Percentiles rank a stretch among this genome's conserved stretches.
These are phyloP conservation scores for Exophiala alcalophila DNA, from an alignment of 2,329 filamentous ascomycete species.

Conservation along the genomic window DNA sequence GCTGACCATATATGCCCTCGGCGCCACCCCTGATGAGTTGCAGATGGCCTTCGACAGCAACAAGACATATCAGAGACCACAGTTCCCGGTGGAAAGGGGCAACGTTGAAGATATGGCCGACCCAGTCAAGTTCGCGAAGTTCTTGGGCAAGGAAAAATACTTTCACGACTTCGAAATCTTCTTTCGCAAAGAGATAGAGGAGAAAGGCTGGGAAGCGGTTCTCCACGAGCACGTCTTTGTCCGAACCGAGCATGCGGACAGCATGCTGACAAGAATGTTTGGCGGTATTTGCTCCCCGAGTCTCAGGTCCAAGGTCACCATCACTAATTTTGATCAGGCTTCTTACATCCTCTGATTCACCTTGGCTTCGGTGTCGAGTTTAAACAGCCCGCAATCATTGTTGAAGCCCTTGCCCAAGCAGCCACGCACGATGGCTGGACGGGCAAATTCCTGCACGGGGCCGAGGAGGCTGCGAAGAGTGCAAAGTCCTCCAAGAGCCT, in stretches of 20 bases:
- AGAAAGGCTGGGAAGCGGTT: constrained; percentile 55
- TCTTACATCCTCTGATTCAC: constrained; percentile 75
- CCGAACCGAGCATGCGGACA: constrained; percentile 62
- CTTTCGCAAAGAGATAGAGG: constrained; percentile 70
- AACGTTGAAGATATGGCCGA: constrained; percentile 58
- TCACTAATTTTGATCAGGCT: constrained; percentile 41
- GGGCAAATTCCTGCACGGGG: constrained; percentile 33
- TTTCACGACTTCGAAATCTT: constrained; percentile 75
- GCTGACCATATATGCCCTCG: constrained; percentile 53
- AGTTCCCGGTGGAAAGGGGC: constrained; percentile 46
- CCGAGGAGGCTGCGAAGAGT: constrained; percentile 49
- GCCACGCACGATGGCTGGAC: constrained; percentile 55
- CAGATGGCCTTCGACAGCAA: constrained; percentile 65
- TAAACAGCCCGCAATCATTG: constrained; percentile 69
- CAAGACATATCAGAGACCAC: constrained; percentile 62
- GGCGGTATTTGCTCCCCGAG: too few species aligned
- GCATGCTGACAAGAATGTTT: constrained; percentile 67
- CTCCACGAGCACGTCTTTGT: constrained; percentile 62
- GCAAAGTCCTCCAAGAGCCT: constrained; percentile 39
- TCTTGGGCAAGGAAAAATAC: constrained; percentile 61
- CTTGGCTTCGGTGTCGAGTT: constrained; percentile 81
- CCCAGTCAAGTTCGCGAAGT: constrained; percentile 54
- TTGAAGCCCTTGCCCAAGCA: constrained; percentile 71
- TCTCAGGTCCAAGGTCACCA: constrained; percentile 5
- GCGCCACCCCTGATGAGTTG: constrained; percentile 57